Evolutionary conservation across 176 grass and related monocot species (phyloP), one percentile per base, ranked within the genome.

Genomic region (Cenchrus purpureus): DNA sequence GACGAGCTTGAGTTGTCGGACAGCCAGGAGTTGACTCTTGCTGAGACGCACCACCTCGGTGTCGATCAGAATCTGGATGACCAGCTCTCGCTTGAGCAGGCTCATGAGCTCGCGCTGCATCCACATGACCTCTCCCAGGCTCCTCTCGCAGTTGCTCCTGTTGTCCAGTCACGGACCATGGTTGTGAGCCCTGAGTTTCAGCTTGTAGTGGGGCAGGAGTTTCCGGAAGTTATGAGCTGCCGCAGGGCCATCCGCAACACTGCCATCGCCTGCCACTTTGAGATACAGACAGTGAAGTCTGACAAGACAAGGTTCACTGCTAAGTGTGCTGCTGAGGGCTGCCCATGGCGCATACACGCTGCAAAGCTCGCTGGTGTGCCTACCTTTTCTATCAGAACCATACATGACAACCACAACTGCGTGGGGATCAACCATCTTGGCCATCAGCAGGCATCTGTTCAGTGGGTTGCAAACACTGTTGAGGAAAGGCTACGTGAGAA

Each of bases 391-490:
- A 95, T 98, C 84, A 91, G 97, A 69, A 98, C 97, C 63, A 98
- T 98, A 67, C 75, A 92, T 64, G 97, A 96, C 78, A 95, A 53
- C 12, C 97, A 98, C 60, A 88, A 40, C 12, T 98, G 97, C 59
- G 76, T 76, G 20, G 97, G 97, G 67, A 96, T 98, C 64, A 82
- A 90, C 71, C 97, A 98, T 92, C 93, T 98, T 31, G 93, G 97
- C 42, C 97, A 98, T 85, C 97, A 95, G 87, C 93, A 98, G 84
- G 97, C 97, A 19, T 98, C 97, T 45, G 97, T 98, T 67, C 91
- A 98, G 76, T 98, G 97, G 97, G 97, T 98, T 42, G 97, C 97
- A 48, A 95, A 17, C 76, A 91, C 97, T 28, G 93, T 98, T 0
- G 91, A 98, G 74, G 97, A 98, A 65, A 88, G 89, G 80, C 79